Percentiles rank a stretch among this genome's conserved stretches.
phyloP scores from a whole-genome alignment of 129 eudicot species.

The Scalesia atractyloides region DNA sequence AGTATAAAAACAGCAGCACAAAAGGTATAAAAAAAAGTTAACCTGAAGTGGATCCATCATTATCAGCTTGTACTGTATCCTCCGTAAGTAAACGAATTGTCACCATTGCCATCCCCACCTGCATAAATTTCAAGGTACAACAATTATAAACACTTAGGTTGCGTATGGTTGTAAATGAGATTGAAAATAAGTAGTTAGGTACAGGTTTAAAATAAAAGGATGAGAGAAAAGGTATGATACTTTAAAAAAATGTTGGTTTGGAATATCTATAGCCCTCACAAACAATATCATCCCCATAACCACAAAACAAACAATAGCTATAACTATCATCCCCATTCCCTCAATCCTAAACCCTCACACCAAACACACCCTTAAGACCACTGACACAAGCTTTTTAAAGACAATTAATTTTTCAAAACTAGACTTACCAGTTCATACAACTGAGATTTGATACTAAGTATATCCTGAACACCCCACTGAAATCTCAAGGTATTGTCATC shows the following conservation, averaged over 20 bases:
- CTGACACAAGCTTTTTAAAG: background rate
- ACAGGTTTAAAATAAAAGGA: background rate
- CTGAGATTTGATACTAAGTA: constrained; percentile 56
- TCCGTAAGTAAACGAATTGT: constrained; percentile 45
- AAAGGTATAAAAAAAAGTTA: constrained; percentile 16
- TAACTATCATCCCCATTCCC: background rate
- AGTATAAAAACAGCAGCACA: background rate
- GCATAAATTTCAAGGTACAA: constrained; percentile 34
- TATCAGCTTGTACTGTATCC: constrained; percentile 36
- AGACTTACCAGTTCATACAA: constrained; percentile 58
- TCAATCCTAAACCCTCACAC: constrained; percentile 6
- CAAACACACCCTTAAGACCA: background rate
- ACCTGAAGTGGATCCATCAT: constrained; percentile 50
- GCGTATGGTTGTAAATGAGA: background rate
- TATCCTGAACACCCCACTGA: constrained; percentile 63
- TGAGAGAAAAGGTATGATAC: background rate
- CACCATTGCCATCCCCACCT: constrained; percentile 51
- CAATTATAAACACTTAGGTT: background rate
- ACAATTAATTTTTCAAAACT: background rate
- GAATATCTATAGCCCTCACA: too few species aligned
- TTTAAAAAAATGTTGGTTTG: background rate
- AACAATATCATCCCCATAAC: background rate
- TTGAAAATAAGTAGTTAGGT: background rate
- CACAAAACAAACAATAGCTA: background rate
- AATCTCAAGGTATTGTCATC: constrained; percentile 35